These are phyloP conservation scores for Priceomyces castillae DNA, from an alignment of 805 yeast species.

Conservation along the genomic window DNA sequence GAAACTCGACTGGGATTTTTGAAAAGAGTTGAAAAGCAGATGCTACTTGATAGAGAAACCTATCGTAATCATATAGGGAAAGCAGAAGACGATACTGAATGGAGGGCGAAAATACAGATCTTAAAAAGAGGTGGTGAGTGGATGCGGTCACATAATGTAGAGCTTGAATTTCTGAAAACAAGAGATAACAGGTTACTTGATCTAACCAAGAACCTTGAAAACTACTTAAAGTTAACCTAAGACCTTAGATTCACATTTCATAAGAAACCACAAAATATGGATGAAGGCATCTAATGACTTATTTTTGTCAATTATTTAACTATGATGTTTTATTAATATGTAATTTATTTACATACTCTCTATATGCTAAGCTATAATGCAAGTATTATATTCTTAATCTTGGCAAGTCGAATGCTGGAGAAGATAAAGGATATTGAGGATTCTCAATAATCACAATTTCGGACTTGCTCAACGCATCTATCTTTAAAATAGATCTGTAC, in stretches of 20 bases:
- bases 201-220: conserved; percentile 3
- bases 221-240: too few species aligned
- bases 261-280: too few species aligned
- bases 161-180: conserved; percentile 3
- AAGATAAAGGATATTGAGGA: conserved; percentile 56
- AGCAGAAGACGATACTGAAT: conserved; percentile 1
- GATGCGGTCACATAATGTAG: conserved; percentile 6
- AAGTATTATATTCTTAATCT: conserved; percentile 45
- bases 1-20: conserved; percentile 6
- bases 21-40: conserved; percentile 6
- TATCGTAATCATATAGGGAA: neutral
- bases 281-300: too few species aligned
- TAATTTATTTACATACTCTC: neutral
- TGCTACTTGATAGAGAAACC: neutral
- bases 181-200: conserved; percentile 3
- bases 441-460: conserved; percentile 77
- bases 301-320: neutral
- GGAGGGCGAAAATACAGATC: conserved; percentile 1
- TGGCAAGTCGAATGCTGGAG: conserved; percentile 65
- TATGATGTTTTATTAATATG: neutral
- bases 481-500: conserved; percentile 69
- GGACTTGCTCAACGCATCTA: conserved; percentile 49
- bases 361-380: conserved; percentile 10
- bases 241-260: too few species aligned
- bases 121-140: conserved; percentile 6